Conservation (phyloP, 176 grass and related monocot genomes). For the bread wheat (Triticum aestivum) region DNA sequence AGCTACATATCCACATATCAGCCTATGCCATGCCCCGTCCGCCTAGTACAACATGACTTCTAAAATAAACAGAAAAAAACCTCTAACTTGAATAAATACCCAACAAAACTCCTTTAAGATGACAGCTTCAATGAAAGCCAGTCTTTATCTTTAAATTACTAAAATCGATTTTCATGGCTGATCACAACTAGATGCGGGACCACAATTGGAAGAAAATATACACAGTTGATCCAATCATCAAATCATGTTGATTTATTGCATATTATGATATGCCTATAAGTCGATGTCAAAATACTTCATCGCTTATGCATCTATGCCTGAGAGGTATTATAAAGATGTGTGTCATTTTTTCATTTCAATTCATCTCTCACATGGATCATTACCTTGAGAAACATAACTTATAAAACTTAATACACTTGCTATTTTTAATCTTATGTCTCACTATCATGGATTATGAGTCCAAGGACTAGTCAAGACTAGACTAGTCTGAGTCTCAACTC, state of each 20-base stretch:
- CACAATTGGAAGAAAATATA: background rate
- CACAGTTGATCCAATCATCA: background rate
- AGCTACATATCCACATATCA: background rate
- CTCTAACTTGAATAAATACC: background rate
- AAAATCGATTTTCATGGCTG: background rate
- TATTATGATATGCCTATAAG: background rate
- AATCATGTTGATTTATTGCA: conserved; percentile 1
- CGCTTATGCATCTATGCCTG: background rate
- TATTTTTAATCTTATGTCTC: background rate
- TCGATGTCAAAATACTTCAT: background rate
- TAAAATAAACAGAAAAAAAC: background rate
- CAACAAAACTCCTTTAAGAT: background rate
- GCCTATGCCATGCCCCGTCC: background rate
- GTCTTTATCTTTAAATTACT: background rate
- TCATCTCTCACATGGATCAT: background rate
- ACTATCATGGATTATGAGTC: background rate
- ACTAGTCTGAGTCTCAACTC: too few relatives aligned
- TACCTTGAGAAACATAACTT: background rate
- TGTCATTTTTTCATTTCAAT: conserved; percentile 2
- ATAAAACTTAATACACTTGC: background rate
- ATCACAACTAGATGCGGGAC: background rate
- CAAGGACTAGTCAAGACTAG: too few relatives aligned
- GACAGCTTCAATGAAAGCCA: background rate
- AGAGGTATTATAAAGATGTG: background rate
- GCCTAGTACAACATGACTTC: background rate